These are phyloP conservation scores for Helicocarpus griseus DNA, from an alignment of 2,329 filamentous ascomycete genomes.

Conservation along the genomic window DNA sequence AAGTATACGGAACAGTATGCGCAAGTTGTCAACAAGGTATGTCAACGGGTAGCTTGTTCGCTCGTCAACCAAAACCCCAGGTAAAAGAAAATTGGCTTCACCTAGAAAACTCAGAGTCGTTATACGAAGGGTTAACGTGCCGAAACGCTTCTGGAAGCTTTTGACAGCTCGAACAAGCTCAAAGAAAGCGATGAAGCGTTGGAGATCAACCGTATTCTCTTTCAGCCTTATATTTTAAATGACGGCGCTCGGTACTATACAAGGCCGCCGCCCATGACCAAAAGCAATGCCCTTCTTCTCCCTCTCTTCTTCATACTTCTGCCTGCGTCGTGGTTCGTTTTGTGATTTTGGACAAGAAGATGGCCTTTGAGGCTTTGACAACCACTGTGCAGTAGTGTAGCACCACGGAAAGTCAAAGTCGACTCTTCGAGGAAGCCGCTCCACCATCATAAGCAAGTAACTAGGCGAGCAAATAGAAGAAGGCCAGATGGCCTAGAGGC, in stretches of 20 bases:
- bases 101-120: background rate
- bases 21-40: too few species aligned
- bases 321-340: too few species aligned
- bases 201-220: background rate
- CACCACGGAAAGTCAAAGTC: too few species aligned
- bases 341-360: background rate
- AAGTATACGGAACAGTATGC: too few species aligned
- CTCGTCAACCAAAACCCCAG: too few species aligned
- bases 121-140: background rate
- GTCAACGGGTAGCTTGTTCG: too few species aligned
- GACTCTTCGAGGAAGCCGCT: too few species aligned
- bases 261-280: too few species aligned
- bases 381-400: too few species aligned
- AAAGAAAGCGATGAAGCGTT: background rate
- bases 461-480: background rate
- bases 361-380: background rate
- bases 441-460: background rate
- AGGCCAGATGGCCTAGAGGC: background rate
- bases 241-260: too few species aligned
- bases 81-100: background rate
- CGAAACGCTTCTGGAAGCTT: background rate
- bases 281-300: too few species aligned
- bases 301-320: background rate
- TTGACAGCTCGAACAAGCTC: background rate
- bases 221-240: too few species aligned